Evolutionary conservation across 2,329 filamentous ascomycete genomes (phyloP), one percentile per base, ranked within the genome.

Genomic region (Phoma sp.): DNA sequence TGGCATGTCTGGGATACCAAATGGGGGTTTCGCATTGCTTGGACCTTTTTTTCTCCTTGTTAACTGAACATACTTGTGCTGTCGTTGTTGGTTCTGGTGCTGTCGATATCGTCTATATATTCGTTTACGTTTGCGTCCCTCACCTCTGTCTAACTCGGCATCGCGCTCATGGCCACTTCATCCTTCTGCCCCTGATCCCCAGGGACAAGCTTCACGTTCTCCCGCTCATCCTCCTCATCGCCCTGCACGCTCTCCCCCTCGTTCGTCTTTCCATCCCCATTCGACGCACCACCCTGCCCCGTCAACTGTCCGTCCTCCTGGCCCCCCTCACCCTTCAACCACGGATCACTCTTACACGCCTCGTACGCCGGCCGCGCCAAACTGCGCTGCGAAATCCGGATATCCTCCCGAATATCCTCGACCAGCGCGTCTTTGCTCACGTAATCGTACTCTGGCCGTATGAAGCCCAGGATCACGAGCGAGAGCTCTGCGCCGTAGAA

Each of bases 361-460:
- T 62, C 64, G 75, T 87, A 99, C 22, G 75, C 82, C 29, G 82
- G 77, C 60, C 95, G 80, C 47, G 77, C 82, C 69, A 99, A 77
- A 77, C 91, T 95, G 67, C 81, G 79, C 64, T 83, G 82, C 38
- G 92, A 89, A 51, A 98, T 93, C 67, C 90, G 85, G 69, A 95
- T 96, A 80, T 98, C 95, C 64, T 88, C 84, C 71, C 85, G 85
- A 72, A 99, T 99, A 78, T 99, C 95, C 67, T 88, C 85, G 39
- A 98, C 86, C 71, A 98, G 80, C 31, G 88, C 89, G 60, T 97
- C 93, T 65, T 92, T 82, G 60, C 85, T 88, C 57, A 88, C 85
- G 78, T 99, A 99, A 79, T 98, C 91, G 72, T 85, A 88, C 78
- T 98, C 95, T 8, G 91, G 88, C 48, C 95, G 84, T 59, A 99